Base-by-base conservation (phyloP, 306 rosid genomes). In the Citrullus amarus region DNA sequence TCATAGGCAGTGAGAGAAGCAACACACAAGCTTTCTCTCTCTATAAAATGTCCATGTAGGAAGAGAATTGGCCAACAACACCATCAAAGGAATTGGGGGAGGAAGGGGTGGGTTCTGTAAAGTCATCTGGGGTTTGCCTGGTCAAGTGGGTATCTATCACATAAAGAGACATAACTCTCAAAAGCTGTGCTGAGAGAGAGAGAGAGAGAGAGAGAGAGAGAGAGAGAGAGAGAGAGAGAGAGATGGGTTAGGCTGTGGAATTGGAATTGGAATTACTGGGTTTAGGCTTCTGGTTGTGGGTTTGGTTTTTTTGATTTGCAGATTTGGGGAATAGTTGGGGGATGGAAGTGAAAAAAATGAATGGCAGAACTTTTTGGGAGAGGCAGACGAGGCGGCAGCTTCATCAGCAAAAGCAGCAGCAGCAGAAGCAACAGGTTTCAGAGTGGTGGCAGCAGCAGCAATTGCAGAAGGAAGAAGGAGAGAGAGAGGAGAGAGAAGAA, bases 371-470 rank as follows among this genome's bases (percentile, higher is more conserved):
- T 50, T 72, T 72, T 72, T 14, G 77, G 62, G 46, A 53, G 63
- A 53, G 78, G 63, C 79, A 76, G 67, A 76, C 36, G 70, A 77
- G 56, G 70, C 54, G 48, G 68, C 76, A 70, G 53, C 50, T 39
- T 15, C 16, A 36, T 13, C 41, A 57, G 67, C 72, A 66, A 44
- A 2, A 44, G 50, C 62, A 57, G 65, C 65, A 68, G 34, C 6
- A 25, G 65, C 30, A n/a, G 77, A 30, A 57, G 67, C 67, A 55
- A 57, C 69, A 60, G 70, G 43, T 39, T 57, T 22, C 80, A 57
- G 80, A 57, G 79, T 56, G 79, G 79, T 36, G 79, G 79, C 65
- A 58, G 67, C 67, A 76, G 79, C 76, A 70, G 57, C 76, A 70
- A 70, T 70, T 46, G 76, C 76, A 76, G 53, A 34, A 56, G 16